phyloP scores from a whole-genome alignment of 2,329 filamentous ascomycete genomes.

The Exophiala aquamarina region DNA sequence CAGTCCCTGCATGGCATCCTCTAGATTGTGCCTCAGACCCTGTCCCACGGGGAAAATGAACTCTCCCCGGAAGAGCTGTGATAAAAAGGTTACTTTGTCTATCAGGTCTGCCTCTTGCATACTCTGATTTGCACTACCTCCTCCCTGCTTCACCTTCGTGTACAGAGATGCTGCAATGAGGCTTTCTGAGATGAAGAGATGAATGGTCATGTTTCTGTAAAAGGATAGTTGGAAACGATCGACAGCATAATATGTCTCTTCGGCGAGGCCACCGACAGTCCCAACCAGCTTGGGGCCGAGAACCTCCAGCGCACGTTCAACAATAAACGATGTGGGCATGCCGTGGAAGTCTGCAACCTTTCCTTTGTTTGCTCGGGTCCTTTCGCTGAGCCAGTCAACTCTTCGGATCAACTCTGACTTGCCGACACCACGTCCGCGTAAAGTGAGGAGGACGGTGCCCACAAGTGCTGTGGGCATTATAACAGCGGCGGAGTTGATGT shows the following conservation, averaged over 20 bases:
- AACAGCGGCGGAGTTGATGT: slow-evolving; percentile 94
- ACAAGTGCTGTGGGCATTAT: slow-evolving; percentile 98
- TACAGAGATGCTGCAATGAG: slow-evolving; percentile 90
- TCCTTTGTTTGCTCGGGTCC: slow-evolving; percentile 82
- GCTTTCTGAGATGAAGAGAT: slow-evolving; percentile 92
- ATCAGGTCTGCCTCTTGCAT: slow-evolving; percentile 73
- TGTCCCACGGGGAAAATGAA: slow-evolving; percentile 89
- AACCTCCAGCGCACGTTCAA: slow-evolving; percentile 87
- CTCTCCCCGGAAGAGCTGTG: slow-evolving; percentile 86
- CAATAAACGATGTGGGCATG: slow-evolving; percentile 74
- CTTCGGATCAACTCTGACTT: slow-evolving; percentile 80
- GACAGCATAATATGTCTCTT: slow-evolving; percentile 91
- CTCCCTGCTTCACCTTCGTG: slow-evolving; percentile 83
- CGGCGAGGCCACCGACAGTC: slow-evolving; percentile 72
- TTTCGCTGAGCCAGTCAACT: slow-evolving; percentile 83
- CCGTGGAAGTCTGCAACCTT: slow-evolving; percentile 91
- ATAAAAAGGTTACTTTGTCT: slow-evolving; percentile 83
- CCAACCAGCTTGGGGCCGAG: slow-evolving; percentile 87
- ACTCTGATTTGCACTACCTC: slow-evolving; percentile 76
- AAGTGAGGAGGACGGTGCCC: slow-evolving; percentile 85
- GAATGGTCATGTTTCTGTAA: slow-evolving; percentile 99
- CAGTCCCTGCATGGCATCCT: slow-evolving; percentile 73
- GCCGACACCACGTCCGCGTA: slow-evolving; percentile 88
- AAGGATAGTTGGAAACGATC: slow-evolving; percentile 97
- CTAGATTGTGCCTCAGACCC: slow-evolving; percentile 75